These are phyloP conservation scores for Phylloporus arenicola DNA, from an alignment of 768 basidiomycete genomes.

Conservation along the genomic window DNA sequence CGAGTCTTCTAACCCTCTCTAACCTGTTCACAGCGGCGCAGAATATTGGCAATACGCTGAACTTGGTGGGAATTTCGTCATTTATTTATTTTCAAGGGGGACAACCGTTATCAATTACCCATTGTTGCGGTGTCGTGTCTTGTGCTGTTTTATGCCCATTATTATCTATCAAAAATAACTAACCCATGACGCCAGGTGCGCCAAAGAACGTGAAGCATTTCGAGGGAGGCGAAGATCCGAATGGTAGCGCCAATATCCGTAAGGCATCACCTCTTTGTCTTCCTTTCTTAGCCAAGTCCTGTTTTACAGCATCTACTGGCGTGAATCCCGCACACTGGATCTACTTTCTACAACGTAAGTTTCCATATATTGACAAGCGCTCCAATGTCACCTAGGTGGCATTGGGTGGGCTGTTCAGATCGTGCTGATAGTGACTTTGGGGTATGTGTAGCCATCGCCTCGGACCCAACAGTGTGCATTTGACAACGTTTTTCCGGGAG, in stretches of 20 bases:
- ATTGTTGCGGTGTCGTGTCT: background rate
- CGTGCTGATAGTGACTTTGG: constrained; percentile 7
- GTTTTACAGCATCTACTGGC: constrained; percentile 38
- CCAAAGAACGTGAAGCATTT: constrained; percentile 38
- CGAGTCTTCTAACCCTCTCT: constrained; percentile 4
- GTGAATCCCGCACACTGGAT: constrained; percentile 42
- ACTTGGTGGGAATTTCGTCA: constrained; percentile 23
- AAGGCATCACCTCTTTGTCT: constrained; percentile 8
- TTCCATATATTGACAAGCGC: background rate
- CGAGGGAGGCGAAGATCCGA: constrained; percentile 40
- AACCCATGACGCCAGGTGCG: constrained; percentile 16
- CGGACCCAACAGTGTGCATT: constrained; percentile 29
- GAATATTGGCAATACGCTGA: constrained; percentile 50
- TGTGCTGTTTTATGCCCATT: background rate
- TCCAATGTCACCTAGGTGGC: background rate
- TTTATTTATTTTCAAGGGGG: no score
- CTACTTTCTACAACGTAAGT: constrained; percentile 44
- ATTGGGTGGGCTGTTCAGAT: background rate
- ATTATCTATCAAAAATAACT: constrained; percentile 1
- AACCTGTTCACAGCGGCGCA: constrained; percentile 20
- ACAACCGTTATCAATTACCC: no score
- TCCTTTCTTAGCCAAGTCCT: background rate
- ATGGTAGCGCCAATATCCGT: constrained; percentile 47
- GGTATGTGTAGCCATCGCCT: constrained; percentile 25
- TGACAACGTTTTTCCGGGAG: constrained; percentile 5